Evolutionary conservation across 116 monocot genomes (phyloP), one percentile per base, ranked within the genome.

Genomic region (Posidonia oceanica): DNA sequence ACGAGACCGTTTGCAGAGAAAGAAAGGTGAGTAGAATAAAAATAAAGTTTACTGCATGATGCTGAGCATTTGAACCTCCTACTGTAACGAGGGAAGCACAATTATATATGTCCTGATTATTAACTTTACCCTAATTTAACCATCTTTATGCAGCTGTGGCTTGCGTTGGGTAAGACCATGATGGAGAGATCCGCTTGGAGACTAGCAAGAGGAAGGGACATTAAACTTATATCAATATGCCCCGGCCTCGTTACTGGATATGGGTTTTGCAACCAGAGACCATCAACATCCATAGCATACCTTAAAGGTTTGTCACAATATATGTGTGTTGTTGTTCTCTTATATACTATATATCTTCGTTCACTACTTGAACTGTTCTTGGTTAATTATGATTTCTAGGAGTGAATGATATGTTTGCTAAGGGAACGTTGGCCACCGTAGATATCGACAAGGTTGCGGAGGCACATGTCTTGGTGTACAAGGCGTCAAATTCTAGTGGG

Each of bases 171-270:
- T 48, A 94, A 94, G 63, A 88, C 82, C 13, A 86, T 85, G 84
- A 90, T 90, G 5, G 94, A 94, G 75, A 94, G 85, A 69, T 88
- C 91, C 0, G 94, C 86, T 7, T 88, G 88, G 90, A 79, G 80
- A 29, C 78, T 82, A 29, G 94, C 90, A 8, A 71, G 84, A 36
- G 90, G 88, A 40, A 85, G 82, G 39, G 71, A 88, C 69, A 38
- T 94, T 59, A 85, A 82, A 64, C 69, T 94, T 8, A 84, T 81
- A 12, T 81, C 94, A 0, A 10, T 94, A 18, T 94, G 94, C 70
- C 88, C 88, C 4, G 94, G 75, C 16, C 82, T 94, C 10, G 66
- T 94, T 41, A 86, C 86, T 10, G 94, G 94, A 1, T 79, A 74
- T 0, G 86, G 83, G 18, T 88, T 86, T 63, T 66, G 67, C 61